Conservation (phyloP, 2,329 filamentous ascomycete species). For the Hypoxylon sp. region DNA sequence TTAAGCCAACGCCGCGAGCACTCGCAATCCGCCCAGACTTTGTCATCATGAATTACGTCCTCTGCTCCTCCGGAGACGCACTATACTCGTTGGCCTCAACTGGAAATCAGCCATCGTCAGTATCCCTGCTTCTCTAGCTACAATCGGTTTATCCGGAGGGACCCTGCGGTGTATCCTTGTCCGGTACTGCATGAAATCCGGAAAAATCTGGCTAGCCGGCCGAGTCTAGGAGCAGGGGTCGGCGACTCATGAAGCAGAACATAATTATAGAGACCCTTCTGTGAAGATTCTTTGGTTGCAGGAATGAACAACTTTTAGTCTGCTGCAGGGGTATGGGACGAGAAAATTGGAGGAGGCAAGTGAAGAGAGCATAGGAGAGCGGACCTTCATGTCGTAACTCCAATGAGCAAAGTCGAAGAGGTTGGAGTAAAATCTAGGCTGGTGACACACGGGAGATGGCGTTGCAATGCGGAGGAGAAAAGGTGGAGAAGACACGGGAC, state of each 20-base stretch:
- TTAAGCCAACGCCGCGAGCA: slow-evolving; percentile 41
- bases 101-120: slow-evolving; percentile 35
- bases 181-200: slow-evolving; percentile 45
- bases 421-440: slow-evolving; percentile 44
- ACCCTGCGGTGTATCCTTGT: slow-evolving; percentile 37
- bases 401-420: slow-evolving; percentile 36
- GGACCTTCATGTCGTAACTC: slow-evolving; percentile 24
- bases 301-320: slow-evolving; percentile 37
- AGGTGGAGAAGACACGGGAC: slow-evolving; percentile 45
- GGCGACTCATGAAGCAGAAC: slow-evolving; percentile 7
- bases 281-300: slow-evolving; percentile 31
- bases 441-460: slow-evolving; percentile 43
- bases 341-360: slow-evolving; percentile 37
- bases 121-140: slow-evolving; percentile 29
- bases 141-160: slow-evolving; percentile 46
- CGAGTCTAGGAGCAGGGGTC: slow-evolving; percentile 28
- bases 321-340: slow-evolving; percentile 39
- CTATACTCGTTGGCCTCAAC: slow-evolving; percentile 29
- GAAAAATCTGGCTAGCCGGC: slow-evolving; percentile 39
- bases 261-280: slow-evolving; percentile 25
- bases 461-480: slow-evolving; percentile 47
- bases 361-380: slow-evolving; percentile 28
- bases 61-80: slow-evolving; percentile 30
- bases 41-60: slow-evolving; percentile 34
- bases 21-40: slow-evolving; percentile 31